Base-by-base conservation (phyloP, 306 rosid genomes). In the Pyrus pyrifolia region DNA sequence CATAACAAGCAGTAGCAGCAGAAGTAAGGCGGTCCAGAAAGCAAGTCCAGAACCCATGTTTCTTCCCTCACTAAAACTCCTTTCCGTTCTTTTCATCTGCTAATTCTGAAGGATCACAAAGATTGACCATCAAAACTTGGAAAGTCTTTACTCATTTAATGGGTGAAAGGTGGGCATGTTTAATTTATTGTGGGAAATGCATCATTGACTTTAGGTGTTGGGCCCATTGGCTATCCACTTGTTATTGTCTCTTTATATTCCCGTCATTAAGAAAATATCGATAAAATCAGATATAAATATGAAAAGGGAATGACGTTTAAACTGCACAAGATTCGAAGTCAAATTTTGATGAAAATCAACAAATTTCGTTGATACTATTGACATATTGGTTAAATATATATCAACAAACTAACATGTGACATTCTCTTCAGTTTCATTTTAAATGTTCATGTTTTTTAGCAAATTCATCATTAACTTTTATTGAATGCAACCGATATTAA, bases 1-100 rank as follows among this genome's bases (percentile, higher is more conserved):
- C 82, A 31, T 27, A 67, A 71, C 59, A 55, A 87, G 45, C 15
- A 76, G 74, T 4, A 78, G 80, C 22, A 84, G 78, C 78, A 67
- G 78, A 33, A 86, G 81, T 15, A 84, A 66, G 84, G 85, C 73
- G 68, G 65, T 52, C 81, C 78, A 73, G 18, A 60, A 65, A 46
- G 55, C 72, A 51, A 73, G 53, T 5, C 45, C 75, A n/a, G 57
- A 51, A 64, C 78, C 80, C 90, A 88, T 84, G 27, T 46, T 84
- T 70, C 75, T 72, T 78, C 62, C 33, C 33, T 51, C 62, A 23
- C 13, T 60, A 29, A 40, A 61, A 66, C 21, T 52, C 22, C 3
- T 6, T 22, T 11, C 23, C 21, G 3, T 11, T 53, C 25, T 30
- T 22, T 33, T 52, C 59, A 52, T 58, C 73, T 69, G 18, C 9